A percentile compares a stretch with the other conserved stretches of the same genome.
phyloP scores from a whole-genome alignment of 257 asterid species.

The Lithospermum erythrorhizon region DNA sequence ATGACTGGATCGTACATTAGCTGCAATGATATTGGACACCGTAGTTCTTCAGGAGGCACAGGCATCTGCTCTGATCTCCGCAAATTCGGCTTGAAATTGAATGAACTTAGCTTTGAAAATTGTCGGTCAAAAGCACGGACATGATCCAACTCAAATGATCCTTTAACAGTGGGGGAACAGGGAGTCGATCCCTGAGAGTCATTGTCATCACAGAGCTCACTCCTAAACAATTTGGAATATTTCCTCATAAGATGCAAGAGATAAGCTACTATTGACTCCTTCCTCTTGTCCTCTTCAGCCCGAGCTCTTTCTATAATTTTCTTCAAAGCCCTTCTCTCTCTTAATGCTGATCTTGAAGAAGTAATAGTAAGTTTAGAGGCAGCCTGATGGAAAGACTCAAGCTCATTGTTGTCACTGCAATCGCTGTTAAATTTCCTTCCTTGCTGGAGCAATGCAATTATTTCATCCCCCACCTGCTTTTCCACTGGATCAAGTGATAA shows the following conservation, averaged over 20 bases:
- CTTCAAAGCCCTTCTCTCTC: constrained; percentile 91
- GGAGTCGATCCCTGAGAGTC: constrained; percentile 98
- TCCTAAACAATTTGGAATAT: constrained; percentile 83
- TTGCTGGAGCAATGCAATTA: constrained; percentile 83
- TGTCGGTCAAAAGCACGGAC: constrained; percentile 70
- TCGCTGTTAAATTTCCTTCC: constrained; percentile 64
- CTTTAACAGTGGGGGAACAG: constrained; percentile 85
- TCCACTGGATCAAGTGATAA: constrained; percentile 71
- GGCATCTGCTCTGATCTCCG: constrained; percentile 63
- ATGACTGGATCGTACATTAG: constrained; percentile 94
- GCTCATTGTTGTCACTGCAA: constrained; percentile 61
- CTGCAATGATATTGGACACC: constrained; percentile 93
- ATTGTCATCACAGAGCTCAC: constrained; percentile 82
- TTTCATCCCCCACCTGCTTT: constrained; percentile 82
- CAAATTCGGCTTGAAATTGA: constrained; percentile 73
- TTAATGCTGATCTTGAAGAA: constrained; percentile 88
- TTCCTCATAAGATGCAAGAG: constrained; percentile 78
- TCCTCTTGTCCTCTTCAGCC: constrained; percentile 81
- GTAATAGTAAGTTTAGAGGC: constrained; percentile 80
- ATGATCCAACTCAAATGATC: constrained; percentile 57
- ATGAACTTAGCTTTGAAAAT: constrained; percentile 72
- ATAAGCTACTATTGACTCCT: constrained; percentile 88
- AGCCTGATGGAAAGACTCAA: constrained; percentile 88
- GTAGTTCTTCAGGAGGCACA: constrained; percentile 85
- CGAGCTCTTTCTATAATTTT: constrained; percentile 88